phyloP scores from a whole-genome alignment of 352 stramenopile genomes.

The Globisporangium megalacanthum region DNA sequence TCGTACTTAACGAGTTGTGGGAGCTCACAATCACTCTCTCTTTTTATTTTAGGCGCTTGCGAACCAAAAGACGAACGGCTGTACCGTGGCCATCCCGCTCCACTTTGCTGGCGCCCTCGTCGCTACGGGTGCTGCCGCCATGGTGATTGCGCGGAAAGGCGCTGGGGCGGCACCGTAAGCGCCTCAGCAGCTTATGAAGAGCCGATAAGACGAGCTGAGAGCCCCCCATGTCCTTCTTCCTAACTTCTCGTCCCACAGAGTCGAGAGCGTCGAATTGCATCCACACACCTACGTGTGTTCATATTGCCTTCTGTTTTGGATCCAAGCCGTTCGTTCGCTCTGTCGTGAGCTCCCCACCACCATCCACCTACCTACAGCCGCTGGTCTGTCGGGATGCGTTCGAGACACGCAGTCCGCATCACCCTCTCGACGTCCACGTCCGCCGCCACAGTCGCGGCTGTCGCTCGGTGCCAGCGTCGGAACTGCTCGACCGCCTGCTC shows the following conservation, averaged over 20 bases:
- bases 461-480: slow-evolving; percentile 87
- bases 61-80: slow-evolving; percentile 77
- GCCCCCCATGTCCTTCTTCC: no score
- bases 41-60: slow-evolving; percentile 33
- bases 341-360: no score
- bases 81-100: slow-evolving; percentile 66
- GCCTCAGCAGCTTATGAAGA: not conserved
- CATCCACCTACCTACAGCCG: slow-evolving; percentile 22
- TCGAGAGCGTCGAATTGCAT: no score
- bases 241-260: no score
- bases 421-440: slow-evolving; percentile 47
- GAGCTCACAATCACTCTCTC: no score
- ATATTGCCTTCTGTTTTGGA: not conserved
- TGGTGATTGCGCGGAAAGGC: slow-evolving; percentile 40
- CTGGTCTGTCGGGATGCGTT: slow-evolving; percentile 46
- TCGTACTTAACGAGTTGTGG: no score
- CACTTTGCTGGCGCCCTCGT: slow-evolving; percentile 63
- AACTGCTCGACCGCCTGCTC: slow-evolving; percentile 97
- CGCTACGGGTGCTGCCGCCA: slow-evolving; percentile 32
- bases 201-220: no score
- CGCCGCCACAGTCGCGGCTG: slow-evolving; percentile 31
- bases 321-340: no score
- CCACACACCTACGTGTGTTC: not conserved
- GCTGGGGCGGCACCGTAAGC: slow-evolving; percentile 5
- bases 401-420: slow-evolving; percentile 52